phyloP scores from a whole-genome alignment of 2,329 filamentous ascomycete genomes.

The Dendryphion nanum region DNA sequence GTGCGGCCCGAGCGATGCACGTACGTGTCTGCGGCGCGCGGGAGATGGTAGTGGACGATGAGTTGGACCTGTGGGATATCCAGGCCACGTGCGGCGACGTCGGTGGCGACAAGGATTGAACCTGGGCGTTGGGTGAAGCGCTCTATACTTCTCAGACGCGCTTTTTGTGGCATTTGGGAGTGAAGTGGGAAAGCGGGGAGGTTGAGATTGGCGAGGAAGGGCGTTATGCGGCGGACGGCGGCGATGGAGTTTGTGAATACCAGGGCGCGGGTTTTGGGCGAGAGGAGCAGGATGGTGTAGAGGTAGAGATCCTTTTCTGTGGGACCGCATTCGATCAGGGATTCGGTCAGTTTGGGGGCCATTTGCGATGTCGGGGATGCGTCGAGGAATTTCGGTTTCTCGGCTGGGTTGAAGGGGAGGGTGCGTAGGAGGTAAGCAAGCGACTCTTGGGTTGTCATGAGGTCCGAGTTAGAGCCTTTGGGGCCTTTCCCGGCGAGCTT shows the following conservation, averaged over 20 bases:
- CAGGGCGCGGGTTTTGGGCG: constrained; percentile 76
- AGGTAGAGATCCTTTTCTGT: constrained; percentile 98
- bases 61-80: constrained; percentile 89
- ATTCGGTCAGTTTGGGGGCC: constrained; percentile 82
- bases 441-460: constrained; percentile 73
- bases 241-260: constrained; percentile 97
- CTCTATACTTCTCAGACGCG: constrained; percentile 87
- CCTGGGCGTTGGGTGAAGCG: constrained; percentile 68
- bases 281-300: constrained; percentile 80
- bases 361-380: constrained; percentile 87
- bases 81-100: constrained; percentile 88
- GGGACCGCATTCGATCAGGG: constrained; percentile 84
- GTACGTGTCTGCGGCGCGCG: constrained; percentile 86
- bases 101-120: constrained; percentile 83
- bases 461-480: constrained; percentile 57
- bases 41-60: constrained; percentile 93
- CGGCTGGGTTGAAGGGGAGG: constrained; percentile 80
- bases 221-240: constrained; percentile 80
- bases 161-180: constrained; percentile 94
- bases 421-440: constrained; percentile 92
- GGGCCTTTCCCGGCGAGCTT: constrained; percentile 74
- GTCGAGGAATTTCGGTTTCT: constrained; percentile 86
- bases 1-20: constrained; percentile 95
- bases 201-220: constrained; percentile 78
- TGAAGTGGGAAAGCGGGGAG: constrained; percentile 77